A percentile compares a stretch with the other conserved stretches of the same genome.
These are phyloP conservation scores for Claviceps pazoutovae DNA, from an alignment of 2,329 filamentous ascomycete genomes.

Conservation along the genomic window DNA sequence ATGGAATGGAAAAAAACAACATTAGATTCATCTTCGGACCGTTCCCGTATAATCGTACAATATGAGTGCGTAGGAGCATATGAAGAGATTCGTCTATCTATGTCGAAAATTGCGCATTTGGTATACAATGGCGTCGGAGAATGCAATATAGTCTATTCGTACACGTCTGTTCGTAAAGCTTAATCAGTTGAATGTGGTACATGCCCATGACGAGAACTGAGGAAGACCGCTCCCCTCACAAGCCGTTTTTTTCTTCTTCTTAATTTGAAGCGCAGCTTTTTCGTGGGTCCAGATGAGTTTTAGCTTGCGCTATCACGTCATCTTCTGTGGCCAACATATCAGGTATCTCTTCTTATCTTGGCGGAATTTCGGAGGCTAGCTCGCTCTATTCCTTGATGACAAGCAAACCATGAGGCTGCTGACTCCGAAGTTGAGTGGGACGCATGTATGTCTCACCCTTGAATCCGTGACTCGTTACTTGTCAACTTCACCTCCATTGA, in stretches of 20 bases:
- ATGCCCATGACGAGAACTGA: neutral
- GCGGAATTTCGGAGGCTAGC: too few relatives aligned
- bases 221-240: too few relatives aligned
- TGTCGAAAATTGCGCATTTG: neutral
- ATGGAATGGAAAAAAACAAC: neutral
- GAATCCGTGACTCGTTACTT: neutral
- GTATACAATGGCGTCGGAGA: neutral
- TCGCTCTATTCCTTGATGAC: too few relatives aligned
- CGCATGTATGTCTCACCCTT: neutral
- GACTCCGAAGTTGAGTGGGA: too few relatives aligned
- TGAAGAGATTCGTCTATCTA: neutral
- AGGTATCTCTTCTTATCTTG: too few relatives aligned
- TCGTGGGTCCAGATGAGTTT: too few relatives aligned
- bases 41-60: neutral
- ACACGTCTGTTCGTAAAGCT: neutral
- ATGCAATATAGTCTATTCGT: neutral
- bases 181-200: neutral
- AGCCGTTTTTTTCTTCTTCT: too few relatives aligned
- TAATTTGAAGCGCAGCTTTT: too few relatives aligned
- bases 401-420: too few relatives aligned
- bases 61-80: neutral
- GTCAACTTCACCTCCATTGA: slow-evolving; percentile 13
- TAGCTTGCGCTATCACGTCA: too few relatives aligned
- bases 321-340: too few relatives aligned
- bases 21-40: neutral